A percentile compares a stretch with the other conserved stretches of the same genome.
Conservation (phyloP, 108 stramenopile genomes). For the Seminavis robusta region DNA sequence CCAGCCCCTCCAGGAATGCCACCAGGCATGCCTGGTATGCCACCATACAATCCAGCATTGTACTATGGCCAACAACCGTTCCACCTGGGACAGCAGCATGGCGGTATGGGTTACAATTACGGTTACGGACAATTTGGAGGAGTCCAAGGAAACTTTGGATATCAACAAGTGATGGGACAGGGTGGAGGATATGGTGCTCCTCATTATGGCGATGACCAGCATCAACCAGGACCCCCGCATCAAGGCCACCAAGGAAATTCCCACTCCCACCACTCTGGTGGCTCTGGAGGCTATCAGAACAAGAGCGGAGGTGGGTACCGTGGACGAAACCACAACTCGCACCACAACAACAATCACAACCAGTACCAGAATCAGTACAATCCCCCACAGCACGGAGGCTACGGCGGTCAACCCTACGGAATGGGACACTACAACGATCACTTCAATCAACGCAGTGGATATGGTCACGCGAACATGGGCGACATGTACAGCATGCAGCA, state of each 20-base stretch:
- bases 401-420: constrained; percentile 60
- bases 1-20: constrained; percentile 43
- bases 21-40: constrained; percentile 77
- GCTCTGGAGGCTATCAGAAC: constrained; percentile 66
- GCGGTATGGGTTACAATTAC: constrained; percentile 55
- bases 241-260: too few relatives aligned
- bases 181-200: constrained; percentile 69
- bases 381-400: constrained; percentile 53
- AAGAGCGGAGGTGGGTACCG: constrained; percentile 70
- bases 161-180: constrained; percentile 74
- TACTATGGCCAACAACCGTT: constrained; percentile 70
- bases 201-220: constrained; percentile 66
- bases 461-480: constrained; percentile 46
- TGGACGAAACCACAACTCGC: constrained; percentile 52
- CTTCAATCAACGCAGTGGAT: constrained; percentile 50
- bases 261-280: constrained; percentile 33
- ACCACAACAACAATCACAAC: constrained; percentile 48
- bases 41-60: constrained; percentile 56
- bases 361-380: constrained; percentile 72
- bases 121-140: constrained; percentile 73
- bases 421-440: constrained; percentile 57
- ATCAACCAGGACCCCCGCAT: constrained; percentile 21
- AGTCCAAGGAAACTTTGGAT: constrained; percentile 66
- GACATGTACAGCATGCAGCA: constrained; percentile 64
- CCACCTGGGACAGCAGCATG: constrained; percentile 47